Percentiles rank a stretch among this genome's conserved stretches.
Evolutionary conservation across 345 rosid species (phyloP).

Genomic region (Garcia nutans): DNA sequence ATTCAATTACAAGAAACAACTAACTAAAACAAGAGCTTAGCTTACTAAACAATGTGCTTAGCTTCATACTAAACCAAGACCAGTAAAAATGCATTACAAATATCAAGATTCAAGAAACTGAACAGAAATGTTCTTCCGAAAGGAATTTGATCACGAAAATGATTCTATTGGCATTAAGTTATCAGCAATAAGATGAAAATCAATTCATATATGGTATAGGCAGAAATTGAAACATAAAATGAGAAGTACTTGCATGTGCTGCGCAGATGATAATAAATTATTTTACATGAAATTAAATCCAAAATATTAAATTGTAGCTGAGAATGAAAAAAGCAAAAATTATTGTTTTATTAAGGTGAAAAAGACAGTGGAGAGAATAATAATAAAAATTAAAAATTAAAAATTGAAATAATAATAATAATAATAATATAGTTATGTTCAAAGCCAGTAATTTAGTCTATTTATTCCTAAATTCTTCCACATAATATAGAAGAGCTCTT

Average conservation of each 20-base stretch:
- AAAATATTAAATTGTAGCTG: too few relatives aligned
- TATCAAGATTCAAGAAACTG: not conserved
- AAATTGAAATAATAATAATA: too few relatives aligned
- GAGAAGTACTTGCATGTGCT: constrained; percentile 72
- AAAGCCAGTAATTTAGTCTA: too few relatives aligned
- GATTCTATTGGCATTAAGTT: not conserved
- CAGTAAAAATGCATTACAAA: not conserved
- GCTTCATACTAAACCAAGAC: not conserved
- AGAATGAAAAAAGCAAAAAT: too few relatives aligned
- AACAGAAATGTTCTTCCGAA: not conserved
- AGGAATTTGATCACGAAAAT: not conserved
- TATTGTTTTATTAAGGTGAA: too few relatives aligned
- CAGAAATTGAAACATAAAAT: constrained; percentile 1
- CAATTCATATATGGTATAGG: not conserved
- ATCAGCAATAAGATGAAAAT: not conserved
- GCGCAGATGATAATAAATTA: constrained; percentile 39
- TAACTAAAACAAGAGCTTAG: constrained; percentile 86
- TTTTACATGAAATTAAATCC: too few relatives aligned
- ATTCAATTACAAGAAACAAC: constrained; percentile 22
- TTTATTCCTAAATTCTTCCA: too few relatives aligned
- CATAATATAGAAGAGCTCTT: too few relatives aligned
- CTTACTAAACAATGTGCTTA: constrained; percentile 47
- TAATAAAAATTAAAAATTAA: too few relatives aligned
- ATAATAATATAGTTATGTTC: too few relatives aligned
- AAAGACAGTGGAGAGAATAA: too few relatives aligned